phyloP scores from a whole-genome alignment of 2,329 filamentous ascomycete species.

The Alternaria sp. region DNA sequence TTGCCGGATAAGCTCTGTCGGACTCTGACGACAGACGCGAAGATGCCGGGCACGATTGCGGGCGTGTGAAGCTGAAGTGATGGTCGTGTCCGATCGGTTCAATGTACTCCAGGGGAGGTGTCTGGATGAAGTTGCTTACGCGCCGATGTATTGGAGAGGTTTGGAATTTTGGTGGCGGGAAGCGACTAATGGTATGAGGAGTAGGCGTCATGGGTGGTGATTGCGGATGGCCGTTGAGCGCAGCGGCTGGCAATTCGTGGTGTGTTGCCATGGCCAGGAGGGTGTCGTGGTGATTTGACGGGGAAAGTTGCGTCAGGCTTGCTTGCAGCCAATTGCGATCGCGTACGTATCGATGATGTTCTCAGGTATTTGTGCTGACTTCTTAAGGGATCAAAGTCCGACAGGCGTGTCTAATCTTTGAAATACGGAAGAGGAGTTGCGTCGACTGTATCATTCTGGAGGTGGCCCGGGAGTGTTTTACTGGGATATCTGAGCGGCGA shows the following conservation, averaged over 20 bases:
- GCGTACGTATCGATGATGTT: constrained; percentile 38
- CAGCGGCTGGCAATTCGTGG: constrained; percentile 36
- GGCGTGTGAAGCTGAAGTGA: constrained; percentile 46
- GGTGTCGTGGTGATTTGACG: constrained; percentile 32
- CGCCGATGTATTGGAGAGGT: constrained; percentile 45
- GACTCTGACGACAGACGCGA: constrained; percentile 48
- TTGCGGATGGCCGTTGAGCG: constrained; percentile 40
- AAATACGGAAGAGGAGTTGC: constrained; percentile 42
- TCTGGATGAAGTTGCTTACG: constrained; percentile 40
- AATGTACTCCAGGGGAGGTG: constrained; percentile 48
- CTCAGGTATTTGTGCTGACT: constrained; percentile 19
- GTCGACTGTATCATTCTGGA: constrained; percentile 51
- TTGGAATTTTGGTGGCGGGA: constrained; percentile 37
- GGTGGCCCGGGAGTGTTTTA: constrained; percentile 38
- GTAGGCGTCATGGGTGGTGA: constrained; percentile 48
- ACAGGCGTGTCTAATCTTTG: constrained; percentile 38
- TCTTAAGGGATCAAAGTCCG: constrained; percentile 44
- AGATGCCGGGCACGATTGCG: constrained; percentile 41
- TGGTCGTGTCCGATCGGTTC: constrained; percentile 43
- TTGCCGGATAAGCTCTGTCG: constrained; percentile 39
- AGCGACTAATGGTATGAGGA: constrained; percentile 34
- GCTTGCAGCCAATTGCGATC: constrained; percentile 34
- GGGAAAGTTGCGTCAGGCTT: constrained; percentile 40
- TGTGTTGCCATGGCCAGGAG: constrained; percentile 40
- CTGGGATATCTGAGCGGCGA: constrained; percentile 41